These are phyloP conservation scores for Quercus parvula DNA, from an alignment of 306 rosid species.

Conservation along the genomic window DNA sequence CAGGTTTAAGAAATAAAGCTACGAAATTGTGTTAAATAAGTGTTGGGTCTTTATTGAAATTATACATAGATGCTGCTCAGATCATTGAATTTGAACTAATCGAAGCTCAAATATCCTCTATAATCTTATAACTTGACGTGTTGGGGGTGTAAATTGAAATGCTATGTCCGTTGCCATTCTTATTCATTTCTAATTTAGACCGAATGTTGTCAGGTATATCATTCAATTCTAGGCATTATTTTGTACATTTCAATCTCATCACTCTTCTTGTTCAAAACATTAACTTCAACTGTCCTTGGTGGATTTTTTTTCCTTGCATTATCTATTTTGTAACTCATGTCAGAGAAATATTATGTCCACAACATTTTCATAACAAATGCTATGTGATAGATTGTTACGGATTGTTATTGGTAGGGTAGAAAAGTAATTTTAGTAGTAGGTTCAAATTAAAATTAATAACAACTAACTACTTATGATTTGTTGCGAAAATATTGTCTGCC, in stretches of 20 bases:
- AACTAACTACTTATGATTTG: accelerated
- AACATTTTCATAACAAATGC: no score
- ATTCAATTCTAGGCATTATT: background rate
- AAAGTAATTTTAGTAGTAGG: no score
- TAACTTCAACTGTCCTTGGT: background rate
- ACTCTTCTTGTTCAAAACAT: background rate
- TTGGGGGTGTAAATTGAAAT: background rate
- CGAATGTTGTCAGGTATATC: background rate
- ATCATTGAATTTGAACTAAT: background rate
- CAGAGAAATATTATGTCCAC: no score
- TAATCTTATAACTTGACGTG: background rate
- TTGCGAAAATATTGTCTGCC: accelerated
- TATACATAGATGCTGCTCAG: background rate
- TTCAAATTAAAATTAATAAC: accelerated
- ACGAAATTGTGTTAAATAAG: no score
- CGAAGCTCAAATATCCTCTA: background rate
- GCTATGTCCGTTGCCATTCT: background rate
- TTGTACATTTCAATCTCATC: background rate
- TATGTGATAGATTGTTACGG: accelerated
- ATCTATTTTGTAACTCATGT: background rate
- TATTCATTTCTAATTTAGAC: background rate
- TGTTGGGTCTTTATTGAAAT: background rate
- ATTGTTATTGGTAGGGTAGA: no score
- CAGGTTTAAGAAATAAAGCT: background rate
- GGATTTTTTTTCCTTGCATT: background rate